Base-by-base conservation (phyloP, 1,284 basidiomycete species). In the Trametes polyzona region DNA sequence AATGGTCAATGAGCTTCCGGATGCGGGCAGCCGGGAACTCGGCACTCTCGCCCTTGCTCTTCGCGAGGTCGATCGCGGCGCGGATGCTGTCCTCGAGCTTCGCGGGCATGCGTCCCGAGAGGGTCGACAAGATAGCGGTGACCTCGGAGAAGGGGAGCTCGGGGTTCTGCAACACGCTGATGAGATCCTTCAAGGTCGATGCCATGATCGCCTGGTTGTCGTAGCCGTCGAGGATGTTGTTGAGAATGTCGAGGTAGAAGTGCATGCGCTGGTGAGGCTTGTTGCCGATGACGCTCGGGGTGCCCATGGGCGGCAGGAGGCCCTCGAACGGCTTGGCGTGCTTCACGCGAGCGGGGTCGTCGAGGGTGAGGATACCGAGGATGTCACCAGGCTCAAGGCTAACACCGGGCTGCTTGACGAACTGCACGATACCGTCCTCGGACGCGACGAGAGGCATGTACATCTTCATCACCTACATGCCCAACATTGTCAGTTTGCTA, bases 281-380 rank as follows among this genome's bases (percentile, higher is more conserved):
- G 77, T 83, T 92, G 50, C 96, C 96, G 63, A 92, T 78, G 63
- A 98, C 90, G 67, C 86, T 87, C 43, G 96, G 95, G 33, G 87
- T 78, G 55, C 96, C 95, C 82, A 94, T 88, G 12, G 83, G 69
- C 17, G 95, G 93, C 26, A 99, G 85, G 52, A 95, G 90, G 49
- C 95, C 95, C 68, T 96, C 94, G 74, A 98, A 99, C 1, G 96
- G 96, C 77, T 96, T 98, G 59, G 97, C 97, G 68, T 98, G 96
- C 74, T 95, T 97, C 69, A 99, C 97, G 63, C 95, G 95, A 66
- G 89, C 85, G 33, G 97, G 97, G 73, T 99, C 96, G 71, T 99
- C 97, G 56, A 99, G 87, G 16, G 94, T 94, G 50, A 99, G 83
- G 71, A 99, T 96, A 78, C 97, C 97, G 59, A 99, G 87, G 62